Evolutionary conservation across 2,329 filamentous ascomycete genomes (phyloP), one percentile per base, ranked within the genome.

Genomic region (Neonectria punicea): DNA sequence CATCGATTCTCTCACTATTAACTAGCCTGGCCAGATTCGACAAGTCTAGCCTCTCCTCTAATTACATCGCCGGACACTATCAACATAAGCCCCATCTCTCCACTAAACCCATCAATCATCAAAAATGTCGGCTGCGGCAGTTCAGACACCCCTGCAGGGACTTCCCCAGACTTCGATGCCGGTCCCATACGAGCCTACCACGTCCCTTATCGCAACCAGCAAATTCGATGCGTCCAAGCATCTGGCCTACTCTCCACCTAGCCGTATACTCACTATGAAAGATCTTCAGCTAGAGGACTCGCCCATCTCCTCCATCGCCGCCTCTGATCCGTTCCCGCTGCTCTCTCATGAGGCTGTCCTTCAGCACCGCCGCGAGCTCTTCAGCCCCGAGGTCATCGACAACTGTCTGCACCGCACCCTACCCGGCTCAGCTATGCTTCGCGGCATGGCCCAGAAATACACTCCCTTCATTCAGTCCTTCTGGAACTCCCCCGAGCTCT

Each of bases 321-420:
- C 90, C 55, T 90, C 89, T 0, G 86, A 90, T 62, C 88, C 89
- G 0, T 92, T 92, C 75, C 82, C 82, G 4, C 81, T 92, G 25
- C 92, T 92, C 76, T 86, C 86, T 14, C 73, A 82, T 28, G 87
- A 90, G 58, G 89, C 89, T 4, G 82, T 92, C 56, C 78, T 86
- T 70, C 83, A 85, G 55, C 91, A 92, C 85, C 83, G 90, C 60
- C 78, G 79, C 6, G 89, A 92, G 75, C 84, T 91, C 22, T 80
- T 90, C 50, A 84, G 83, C 58, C 81, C 85, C 1, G 81, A 86
- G 41, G 87, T 90, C 2, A 81, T 85, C 68, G 78, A 83, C 14
- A 85, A 89, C 49, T 89, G 85, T 76, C 82, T 81, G 51, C 90
- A 84, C 74, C 84, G 84, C 11, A 74, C 74, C 7, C 58, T 53